A percentile compares a stretch with the other conserved stretches of the same genome.
Conservation (phyloP, 1,284 basidiomycete genomes). For the Earliella scabrosa region DNA sequence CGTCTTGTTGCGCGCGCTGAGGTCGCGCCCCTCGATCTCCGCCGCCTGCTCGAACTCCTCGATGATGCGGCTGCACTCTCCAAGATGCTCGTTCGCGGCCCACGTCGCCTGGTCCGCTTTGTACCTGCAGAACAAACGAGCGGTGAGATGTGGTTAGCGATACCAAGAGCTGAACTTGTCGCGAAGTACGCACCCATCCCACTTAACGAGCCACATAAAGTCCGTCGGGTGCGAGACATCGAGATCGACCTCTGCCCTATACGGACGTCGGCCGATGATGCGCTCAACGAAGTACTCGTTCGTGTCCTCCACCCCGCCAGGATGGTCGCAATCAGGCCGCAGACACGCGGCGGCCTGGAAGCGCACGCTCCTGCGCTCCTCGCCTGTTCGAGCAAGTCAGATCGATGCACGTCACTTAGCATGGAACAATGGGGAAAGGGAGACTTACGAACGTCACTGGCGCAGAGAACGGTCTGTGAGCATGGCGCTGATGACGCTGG, state of each 20-base stretch:
- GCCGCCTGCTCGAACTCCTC: slow-evolving; percentile 23
- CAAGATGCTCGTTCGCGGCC: slow-evolving; percentile 16
- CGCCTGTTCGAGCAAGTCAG: too few relatives aligned
- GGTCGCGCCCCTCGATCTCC: slow-evolving; percentile 19
- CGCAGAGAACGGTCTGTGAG: background rate
- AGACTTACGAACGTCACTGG: slow-evolving; percentile 8
- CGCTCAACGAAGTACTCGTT: slow-evolving; percentile 27
- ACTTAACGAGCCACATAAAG: slow-evolving; percentile 25
- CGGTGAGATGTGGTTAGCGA: background rate
- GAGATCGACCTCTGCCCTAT: slow-evolving; percentile 8
- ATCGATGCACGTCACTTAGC: too few relatives aligned
- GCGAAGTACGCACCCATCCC: slow-evolving; percentile 26
- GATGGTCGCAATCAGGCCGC: slow-evolving; percentile 25
- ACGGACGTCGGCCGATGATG: slow-evolving; percentile 24
- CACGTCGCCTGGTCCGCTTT: slow-evolving; percentile 22
- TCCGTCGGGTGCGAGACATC: slow-evolving; percentile 3
- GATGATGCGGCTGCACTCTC: slow-evolving; percentile 21
- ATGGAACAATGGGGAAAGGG: too few relatives aligned
- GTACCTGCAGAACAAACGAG: slow-evolving; percentile 5
- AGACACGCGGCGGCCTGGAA: slow-evolving; percentile 20
- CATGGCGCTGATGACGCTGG: too few relatives aligned
- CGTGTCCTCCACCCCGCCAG: slow-evolving; percentile 19
- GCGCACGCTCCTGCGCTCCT: slow-evolving; percentile 11
- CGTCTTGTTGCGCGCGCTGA: slow-evolving; percentile 1
- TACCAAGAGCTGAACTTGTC: too few relatives aligned